A percentile compares a stretch with the other conserved stretches of the same genome.
These are phyloP conservation scores for Mycena venus DNA, from an alignment of 768 basidiomycete genomes.

Conservation along the genomic window DNA sequence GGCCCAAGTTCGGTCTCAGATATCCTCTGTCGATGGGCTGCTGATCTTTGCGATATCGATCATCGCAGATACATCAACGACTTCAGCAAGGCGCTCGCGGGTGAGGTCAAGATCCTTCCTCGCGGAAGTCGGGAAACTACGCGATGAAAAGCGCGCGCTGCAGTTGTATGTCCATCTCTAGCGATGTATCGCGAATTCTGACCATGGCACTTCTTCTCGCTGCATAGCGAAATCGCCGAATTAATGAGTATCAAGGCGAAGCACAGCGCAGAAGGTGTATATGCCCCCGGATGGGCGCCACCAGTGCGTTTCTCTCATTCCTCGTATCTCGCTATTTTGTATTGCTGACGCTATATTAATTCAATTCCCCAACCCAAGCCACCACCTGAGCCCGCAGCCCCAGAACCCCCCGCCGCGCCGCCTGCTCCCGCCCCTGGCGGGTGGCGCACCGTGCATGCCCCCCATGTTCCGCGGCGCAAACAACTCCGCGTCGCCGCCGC, in stretches of 20 bases:
- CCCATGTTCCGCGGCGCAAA: slow-evolving; percentile 43
- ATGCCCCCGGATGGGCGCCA: slow-evolving; percentile 65
- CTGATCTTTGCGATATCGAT: neutral
- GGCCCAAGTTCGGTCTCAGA: neutral
- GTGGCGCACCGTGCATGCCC: slow-evolving; percentile 65
- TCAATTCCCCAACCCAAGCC: neutral
- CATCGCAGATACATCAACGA: slow-evolving; percentile 63
- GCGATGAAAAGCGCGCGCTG: slow-evolving; percentile 69
- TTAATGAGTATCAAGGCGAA: slow-evolving; percentile 73
- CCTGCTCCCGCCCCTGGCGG: slow-evolving; percentile 59
- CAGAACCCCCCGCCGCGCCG: slow-evolving; percentile 43
- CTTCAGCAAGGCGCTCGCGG: slow-evolving; percentile 73
- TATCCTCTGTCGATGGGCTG: neutral
- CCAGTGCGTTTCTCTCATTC: slow-evolving; percentile 44
- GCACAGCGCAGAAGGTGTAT: slow-evolving; percentile 72
- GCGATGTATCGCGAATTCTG: neutral
- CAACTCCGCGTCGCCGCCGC: slow-evolving; percentile 36
- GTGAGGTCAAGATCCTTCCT: slow-evolving; percentile 74
- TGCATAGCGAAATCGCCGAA: slow-evolving; percentile 71
- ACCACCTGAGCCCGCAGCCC: slow-evolving; percentile 38
- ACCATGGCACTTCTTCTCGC: neutral
- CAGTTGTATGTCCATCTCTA: slow-evolving; percentile 59
- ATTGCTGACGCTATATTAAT: too few relatives aligned
- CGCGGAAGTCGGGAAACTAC: slow-evolving; percentile 70
- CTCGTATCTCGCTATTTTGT: neutral